Percentiles rank a stretch among this genome's conserved stretches.
Evolutionary conservation across 371 early-diverging fungal genomes (phyloP).

Genomic region (Rhizomucor miehei): DNA sequence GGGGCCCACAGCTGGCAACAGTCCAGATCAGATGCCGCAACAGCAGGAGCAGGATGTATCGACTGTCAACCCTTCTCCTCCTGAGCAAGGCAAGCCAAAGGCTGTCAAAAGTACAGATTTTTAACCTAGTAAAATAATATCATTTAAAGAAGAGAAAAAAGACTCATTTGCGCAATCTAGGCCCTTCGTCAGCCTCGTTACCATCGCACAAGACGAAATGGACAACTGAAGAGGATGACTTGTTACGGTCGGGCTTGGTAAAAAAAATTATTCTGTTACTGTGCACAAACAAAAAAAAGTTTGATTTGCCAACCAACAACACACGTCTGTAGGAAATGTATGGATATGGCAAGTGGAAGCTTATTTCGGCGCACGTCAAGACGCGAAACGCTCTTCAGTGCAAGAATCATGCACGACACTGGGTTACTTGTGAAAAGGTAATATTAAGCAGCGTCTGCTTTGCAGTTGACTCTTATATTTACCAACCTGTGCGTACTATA

Average conservation of each 20-base stretch:
- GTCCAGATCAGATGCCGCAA: no score
- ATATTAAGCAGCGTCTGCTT: no score
- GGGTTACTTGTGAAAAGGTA: constrained; percentile 49
- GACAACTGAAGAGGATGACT: constrained; percentile 43
- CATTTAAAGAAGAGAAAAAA: no score
- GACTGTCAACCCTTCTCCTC: no score
- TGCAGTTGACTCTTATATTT: no score
- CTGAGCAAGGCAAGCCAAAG: no score
- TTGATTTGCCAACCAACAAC: not conserved
- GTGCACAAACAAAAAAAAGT: not conserved
- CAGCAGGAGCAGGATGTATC: no score
- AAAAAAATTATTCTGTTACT: constrained; percentile 4
- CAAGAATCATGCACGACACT: constrained; percentile 67
- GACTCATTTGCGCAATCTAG: no score
- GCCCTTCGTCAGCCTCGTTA: constrained; percentile 13
- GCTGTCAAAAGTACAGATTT: not conserved
- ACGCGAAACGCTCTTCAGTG: constrained; percentile 65
- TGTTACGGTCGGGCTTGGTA: constrained; percentile 47
- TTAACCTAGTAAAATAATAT: no score
- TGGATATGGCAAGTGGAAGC: constrained; percentile 69
- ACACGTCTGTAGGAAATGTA: constrained; percentile 32
- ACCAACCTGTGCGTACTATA: no score
- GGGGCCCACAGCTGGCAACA: no score
- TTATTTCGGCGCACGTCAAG: constrained; percentile 48
- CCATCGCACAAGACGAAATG: constrained; percentile 65